Base-by-base conservation (phyloP, 768 basidiomycete genomes). In the Hypholoma sublateritium region DNA sequence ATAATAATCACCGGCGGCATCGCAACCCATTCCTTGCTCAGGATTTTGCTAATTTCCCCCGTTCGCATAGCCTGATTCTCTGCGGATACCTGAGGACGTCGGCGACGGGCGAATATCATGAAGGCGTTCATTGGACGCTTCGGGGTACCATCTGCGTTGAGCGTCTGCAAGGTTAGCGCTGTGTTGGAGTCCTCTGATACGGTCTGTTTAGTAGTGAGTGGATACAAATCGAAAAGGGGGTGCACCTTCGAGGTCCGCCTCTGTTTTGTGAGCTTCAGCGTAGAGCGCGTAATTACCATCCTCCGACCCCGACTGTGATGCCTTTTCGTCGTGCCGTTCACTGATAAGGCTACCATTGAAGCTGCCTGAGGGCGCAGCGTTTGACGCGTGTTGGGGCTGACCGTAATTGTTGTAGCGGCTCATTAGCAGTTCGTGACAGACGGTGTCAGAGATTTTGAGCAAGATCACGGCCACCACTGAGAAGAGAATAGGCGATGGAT, bases 91-190 rank as follows among this genome's bases (percentile, higher is more conserved):
- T 94, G 89, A 16, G 91, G 91, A 42, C 91, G 77, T 56, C 91
- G 80, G 51, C 87, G 81, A 21, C 91, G 83, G 59, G 92, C 91
- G 65, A 93, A 94, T 58, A 94, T 93, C 91, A 94, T 93, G 76
- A 94, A 94, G 19, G 91, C 91, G 70, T 94, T 94, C 91, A 94
- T 93, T 34, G 91, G 91, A 12, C 91, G 85, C 69, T 93, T 93
- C 22, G 91, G 91, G 46, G 91, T 93, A 24, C 91, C 91, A 63
- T 94, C 91, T 1, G 89, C 79, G 69, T 94, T 94, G 56, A 93
- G 80, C 13, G 89, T 86, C 71, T 93, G 91, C 3, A 83, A 83
- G 17, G 86, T 93, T 68, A 92, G 71, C 2, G 86, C 74, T 36
- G 66, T 56, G 53, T 72, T 71, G 54, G 73, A 66, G 54, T 76